Evolutionary conservation across 1,284 basidiomycete genomes (phyloP), one percentile per base, ranked within the genome.

Genomic region (Hymenochaete sp.): DNA sequence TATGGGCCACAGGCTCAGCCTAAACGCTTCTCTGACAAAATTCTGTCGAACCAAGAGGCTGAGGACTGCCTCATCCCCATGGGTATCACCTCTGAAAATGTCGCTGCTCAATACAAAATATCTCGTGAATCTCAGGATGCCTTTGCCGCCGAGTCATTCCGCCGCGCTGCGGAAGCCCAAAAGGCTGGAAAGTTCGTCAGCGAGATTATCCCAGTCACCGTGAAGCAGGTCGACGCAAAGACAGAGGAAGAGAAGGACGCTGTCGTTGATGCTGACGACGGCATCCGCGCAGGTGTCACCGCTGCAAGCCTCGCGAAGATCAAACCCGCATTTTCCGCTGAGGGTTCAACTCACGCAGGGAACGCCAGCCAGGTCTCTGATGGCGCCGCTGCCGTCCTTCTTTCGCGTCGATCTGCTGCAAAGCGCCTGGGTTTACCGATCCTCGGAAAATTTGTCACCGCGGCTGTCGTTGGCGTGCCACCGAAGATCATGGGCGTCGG

Each of bases 351-450:
- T 2, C 92, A 96, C 60, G 96, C 95, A 38, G 84, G 82, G 28
- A 97, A 93, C 64, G 90, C 93, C 1, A 93, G 87, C 19, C 93
- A 97, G 63, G 81, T 98, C 38, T 93, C 91, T n/a, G 96, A 99
- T 59, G 95, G 95, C 51, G 95, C 95, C 18, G 92, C 93, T 39
- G 93, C 93, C 0, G 93, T 98, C 40, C 67, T 98, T 45, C 81
- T 98, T 47, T 76, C 90, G 27, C 78, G 91, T 50, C 80, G 95
- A 47, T 87, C 83, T 22, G 77, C 83, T 28, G 95, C 95, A 14
- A 83, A 87, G 66, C 85, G 83, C 59, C 82, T 95, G 52, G 86
- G 89, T 35, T 74, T 98, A 29, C 91, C 92, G 38, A 86, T 98
- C 59, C 52, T 95, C 48, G 96, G 90, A 67, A 98, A 98, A 70